These are phyloP conservation scores for Termitomyces sp. DNA, from an alignment of 768 basidiomycete genomes.

Conservation along the genomic window DNA sequence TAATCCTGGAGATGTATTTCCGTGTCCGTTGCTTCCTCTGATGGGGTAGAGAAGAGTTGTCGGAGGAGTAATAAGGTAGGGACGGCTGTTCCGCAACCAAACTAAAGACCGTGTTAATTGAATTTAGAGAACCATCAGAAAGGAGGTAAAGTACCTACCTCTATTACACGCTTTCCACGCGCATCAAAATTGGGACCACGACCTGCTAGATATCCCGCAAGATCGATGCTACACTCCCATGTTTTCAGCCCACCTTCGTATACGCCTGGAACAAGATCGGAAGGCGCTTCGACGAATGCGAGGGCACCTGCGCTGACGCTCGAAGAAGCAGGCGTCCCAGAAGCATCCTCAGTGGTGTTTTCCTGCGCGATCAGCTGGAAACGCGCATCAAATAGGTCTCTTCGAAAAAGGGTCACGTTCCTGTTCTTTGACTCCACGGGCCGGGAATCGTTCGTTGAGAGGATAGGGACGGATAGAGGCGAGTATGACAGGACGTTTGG, in stretches of 20 bases:
- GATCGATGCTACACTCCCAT: constrained; percentile 93
- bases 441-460: background rate
- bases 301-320: constrained; percentile 19
- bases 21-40: constrained; percentile 21
- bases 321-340: background rate
- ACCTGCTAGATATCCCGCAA: constrained; percentile 60
- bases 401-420: constrained; percentile 48
- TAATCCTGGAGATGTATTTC: constrained; percentile 87
- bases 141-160: constrained; percentile 45
- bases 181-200: constrained; percentile 19
- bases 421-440: background rate
- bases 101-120: constrained; percentile 30
- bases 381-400: constrained; percentile 94
- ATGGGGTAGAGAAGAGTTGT: constrained; percentile 40
- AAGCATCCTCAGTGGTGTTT: constrained; percentile 14
- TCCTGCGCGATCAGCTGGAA: constrained; percentile 79
- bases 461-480: constrained; percentile 49
- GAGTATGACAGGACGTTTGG: constrained; percentile 81
- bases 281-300: constrained; percentile 72
- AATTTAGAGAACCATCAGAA: background rate
- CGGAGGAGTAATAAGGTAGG: constrained; percentile 74
- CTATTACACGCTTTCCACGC: constrained; percentile 56
- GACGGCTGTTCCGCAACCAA: constrained; percentile 91
- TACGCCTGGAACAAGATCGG: constrained; percentile 85
- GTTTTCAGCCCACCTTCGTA: constrained; percentile 98